These are phyloP conservation scores for Myrica gale DNA, from an alignment of 306 rosid species.

Conservation along the genomic window DNA sequence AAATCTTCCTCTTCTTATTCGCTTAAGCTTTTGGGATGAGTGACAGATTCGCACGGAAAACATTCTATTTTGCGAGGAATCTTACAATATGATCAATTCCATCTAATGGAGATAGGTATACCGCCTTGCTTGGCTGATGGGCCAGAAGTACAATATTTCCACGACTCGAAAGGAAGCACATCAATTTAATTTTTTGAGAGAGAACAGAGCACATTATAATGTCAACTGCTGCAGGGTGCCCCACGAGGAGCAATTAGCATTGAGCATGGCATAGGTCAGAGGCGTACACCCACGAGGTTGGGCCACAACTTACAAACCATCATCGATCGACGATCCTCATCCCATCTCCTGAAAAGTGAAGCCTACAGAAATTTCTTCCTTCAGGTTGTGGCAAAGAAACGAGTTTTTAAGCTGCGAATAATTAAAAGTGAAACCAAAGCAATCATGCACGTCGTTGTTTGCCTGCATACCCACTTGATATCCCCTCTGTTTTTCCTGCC, in stretches of 20 bases:
- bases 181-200: no score
- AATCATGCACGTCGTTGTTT: conserved; percentile 25
- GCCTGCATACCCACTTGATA: conserved; percentile 15
- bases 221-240: neutral
- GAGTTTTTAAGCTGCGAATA: conserved; percentile 19
- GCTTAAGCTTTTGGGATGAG: no score
- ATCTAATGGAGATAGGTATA: no score
- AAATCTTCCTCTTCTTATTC: no score
- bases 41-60: no score
- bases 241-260: neutral
- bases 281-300: conserved; percentile 36
- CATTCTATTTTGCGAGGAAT: no score
- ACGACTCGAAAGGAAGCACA: neutral
- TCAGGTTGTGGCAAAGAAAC: conserved; percentile 31
- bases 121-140: neutral
- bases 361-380: conserved; percentile 25
- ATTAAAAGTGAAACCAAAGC: conserved; percentile 40
- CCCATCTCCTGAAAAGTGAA: conserved; percentile 21
- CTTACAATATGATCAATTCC: no score
- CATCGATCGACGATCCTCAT: conserved; percentile 22
- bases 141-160: neutral
- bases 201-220: neutral
- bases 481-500: conserved; percentile 47
- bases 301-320: conserved; percentile 16
- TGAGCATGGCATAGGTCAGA: conserved; percentile 27